A percentile compares a stretch with the other conserved stretches of the same genome.
Conservation (phyloP, 2,329 filamentous ascomycete genomes). For the Zasmidium citrigriseum region DNA sequence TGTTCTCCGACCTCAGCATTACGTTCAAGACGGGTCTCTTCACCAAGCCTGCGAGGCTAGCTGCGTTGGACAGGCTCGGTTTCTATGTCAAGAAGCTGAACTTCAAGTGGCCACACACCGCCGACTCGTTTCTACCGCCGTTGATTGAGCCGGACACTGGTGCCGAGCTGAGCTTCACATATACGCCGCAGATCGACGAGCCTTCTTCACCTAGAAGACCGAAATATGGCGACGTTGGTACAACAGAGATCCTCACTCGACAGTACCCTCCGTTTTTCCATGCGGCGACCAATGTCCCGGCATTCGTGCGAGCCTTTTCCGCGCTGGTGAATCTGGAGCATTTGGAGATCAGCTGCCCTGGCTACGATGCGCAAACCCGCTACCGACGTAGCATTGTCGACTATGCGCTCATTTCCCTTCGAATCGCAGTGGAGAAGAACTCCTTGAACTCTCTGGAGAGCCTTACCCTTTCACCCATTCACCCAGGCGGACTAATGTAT, state of each 20-base stretch:
- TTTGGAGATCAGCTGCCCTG: constrained; percentile 74
- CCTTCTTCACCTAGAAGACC: constrained; percentile 63
- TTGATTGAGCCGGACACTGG: constrained; percentile 76
- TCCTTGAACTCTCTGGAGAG: constrained; percentile 66
- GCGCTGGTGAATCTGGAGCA: constrained; percentile 70
- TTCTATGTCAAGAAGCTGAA: constrained; percentile 75
- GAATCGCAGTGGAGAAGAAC: constrained; percentile 77
- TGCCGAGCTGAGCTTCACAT: constrained; percentile 76
- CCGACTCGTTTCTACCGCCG: constrained; percentile 81
- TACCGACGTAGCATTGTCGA: constrained; percentile 79
- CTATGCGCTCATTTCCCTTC: constrained; percentile 83
- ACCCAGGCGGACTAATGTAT: constrained; percentile 75
- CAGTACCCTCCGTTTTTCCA: constrained; percentile 91
- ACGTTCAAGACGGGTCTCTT: constrained; percentile 75
- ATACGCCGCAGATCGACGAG: constrained; percentile 67
- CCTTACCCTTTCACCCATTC: constrained; percentile 72
- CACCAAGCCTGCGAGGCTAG: constrained; percentile 70
- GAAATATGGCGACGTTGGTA: constrained; percentile 77
- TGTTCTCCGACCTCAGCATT: constrained; percentile 69
- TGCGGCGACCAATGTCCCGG: constrained; percentile 81
- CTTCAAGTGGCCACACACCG: constrained; percentile 74
- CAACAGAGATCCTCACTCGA: constrained; percentile 78
- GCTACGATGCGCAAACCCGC: constrained; percentile 64
- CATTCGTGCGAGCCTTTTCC: constrained; percentile 75
- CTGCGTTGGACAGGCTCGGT: constrained; percentile 75